Percentiles rank a stretch among this genome's conserved stretches.
These are phyloP conservation scores for Yamadazyma pseudoaaseri DNA, from an alignment of 1,139 yeast genomes.

Conservation along the genomic window DNA sequence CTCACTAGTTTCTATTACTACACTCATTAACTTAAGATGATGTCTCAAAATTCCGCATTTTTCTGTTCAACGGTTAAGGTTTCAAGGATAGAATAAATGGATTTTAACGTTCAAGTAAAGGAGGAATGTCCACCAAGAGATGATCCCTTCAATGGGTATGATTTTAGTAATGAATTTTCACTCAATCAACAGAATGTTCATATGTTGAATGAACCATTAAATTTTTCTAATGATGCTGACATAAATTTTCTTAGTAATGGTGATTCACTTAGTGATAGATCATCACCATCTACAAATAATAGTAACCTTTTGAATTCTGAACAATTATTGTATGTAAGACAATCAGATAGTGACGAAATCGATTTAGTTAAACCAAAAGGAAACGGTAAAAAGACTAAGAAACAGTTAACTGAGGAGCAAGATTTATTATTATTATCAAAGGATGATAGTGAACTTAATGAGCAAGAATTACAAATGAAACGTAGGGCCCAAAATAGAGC, in stretches of 20 bases:
- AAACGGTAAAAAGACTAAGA: conserved; percentile 17
- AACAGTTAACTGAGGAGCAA: conserved; percentile 32
- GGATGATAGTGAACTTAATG: conserved; percentile 44
- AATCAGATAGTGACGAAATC: not conserved
- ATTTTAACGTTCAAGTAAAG: not conserved
- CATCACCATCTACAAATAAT: conserved; percentile 17
- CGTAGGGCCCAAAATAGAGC: conserved; percentile 85
- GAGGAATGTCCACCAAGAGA: not conserved
- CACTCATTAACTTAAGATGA: conserved; percentile 59
- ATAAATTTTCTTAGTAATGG: conserved; percentile 4
- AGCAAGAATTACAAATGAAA: conserved; percentile 51
- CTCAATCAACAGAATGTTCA: conserved; percentile 14
- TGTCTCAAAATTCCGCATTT: too few relatives aligned
- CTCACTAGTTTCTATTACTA: conserved; percentile 53
- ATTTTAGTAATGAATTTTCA: conserved; percentile 4
- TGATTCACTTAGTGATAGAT: conserved; percentile 16
- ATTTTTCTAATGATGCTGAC: conserved; percentile 1
- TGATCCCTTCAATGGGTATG: not conserved
- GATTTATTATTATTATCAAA: conserved; percentile 38
- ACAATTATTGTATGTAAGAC: not conserved
- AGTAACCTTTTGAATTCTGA: conserved; percentile 5
- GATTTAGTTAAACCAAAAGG: not conserved
- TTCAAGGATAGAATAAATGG: too few relatives aligned
- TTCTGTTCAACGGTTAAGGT: too few relatives aligned
- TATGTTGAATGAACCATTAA: conserved; percentile 10